Evolutionary conservation across 1,284 basidiomycete species (phyloP).

Genomic region (Albatrellus sp.): DNA sequence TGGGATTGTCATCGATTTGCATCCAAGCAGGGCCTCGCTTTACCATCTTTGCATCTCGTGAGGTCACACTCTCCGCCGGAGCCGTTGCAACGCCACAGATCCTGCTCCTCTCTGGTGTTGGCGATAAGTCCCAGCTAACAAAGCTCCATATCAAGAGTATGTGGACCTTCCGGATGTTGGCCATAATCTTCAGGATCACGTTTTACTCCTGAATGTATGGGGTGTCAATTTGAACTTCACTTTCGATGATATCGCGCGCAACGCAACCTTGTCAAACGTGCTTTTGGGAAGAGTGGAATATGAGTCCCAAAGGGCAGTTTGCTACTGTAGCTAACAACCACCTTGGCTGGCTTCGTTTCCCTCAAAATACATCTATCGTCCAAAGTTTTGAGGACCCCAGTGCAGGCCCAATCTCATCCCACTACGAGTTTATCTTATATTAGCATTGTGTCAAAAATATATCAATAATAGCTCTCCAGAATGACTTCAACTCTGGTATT

Average conservation of each 20-base stretch:
- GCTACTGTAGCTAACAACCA: conserved; percentile 7
- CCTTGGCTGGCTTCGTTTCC: conserved; percentile 20
- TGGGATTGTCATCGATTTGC: not conserved
- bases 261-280: conserved; percentile 10
- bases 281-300: conserved; percentile 15
- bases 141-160: conserved; percentile 19
- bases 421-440: conserved; percentile 7
- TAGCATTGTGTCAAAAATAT: not conserved
- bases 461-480: not conserved
- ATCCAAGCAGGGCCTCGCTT: conserved; percentile 1
- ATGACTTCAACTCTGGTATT: conserved; percentile 1
- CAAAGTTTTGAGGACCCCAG: conserved; percentile 20
- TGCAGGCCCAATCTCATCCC: conserved; percentile 17
- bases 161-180: conserved; percentile 24
- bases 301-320: conserved; percentile 16
- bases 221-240: conserved; percentile 17
- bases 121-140: conserved; percentile 18
- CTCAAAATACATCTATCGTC: conserved; percentile 17
- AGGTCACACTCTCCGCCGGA: conserved; percentile 25
- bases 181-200: conserved; percentile 27
- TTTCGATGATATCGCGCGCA: conserved; percentile 11
- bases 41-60: conserved; percentile 15
- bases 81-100: conserved; percentile 27
- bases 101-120: conserved; percentile 32
- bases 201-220: conserved; percentile 15